Conservation (phyloP, 2,329 filamentous ascomycete species). For the Diplodia seriata region DNA sequence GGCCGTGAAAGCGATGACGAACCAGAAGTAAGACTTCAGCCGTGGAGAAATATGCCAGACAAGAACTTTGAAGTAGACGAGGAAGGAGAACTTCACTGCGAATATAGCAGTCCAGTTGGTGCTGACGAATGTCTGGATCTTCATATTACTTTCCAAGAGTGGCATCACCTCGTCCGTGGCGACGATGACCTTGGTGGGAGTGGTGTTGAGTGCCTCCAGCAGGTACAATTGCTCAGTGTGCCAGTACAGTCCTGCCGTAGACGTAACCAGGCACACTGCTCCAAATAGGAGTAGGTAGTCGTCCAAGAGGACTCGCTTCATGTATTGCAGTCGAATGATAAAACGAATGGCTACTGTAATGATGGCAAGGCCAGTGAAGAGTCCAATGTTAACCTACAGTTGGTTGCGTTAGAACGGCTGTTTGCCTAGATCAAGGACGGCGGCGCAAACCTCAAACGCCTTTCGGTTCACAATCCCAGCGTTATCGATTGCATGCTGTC, state of each 20-base stretch:
- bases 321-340: background rate
- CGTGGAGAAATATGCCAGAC: background rate
- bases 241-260: background rate
- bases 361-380: background rate
- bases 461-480: too few relatives aligned
- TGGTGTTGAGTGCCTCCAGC: background rate
- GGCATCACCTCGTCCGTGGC: background rate
- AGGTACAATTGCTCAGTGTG: background rate
- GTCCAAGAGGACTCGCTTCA: background rate
- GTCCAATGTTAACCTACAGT: background rate
- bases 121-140: background rate
- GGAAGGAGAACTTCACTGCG: constrained; percentile 29
- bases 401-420: too few relatives aligned
- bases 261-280: background rate
- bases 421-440: too few relatives aligned
- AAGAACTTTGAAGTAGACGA: constrained; percentile 18
- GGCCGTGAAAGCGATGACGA: too few relatives aligned
- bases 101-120: constrained; percentile 22
- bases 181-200: background rate
- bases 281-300: constrained; percentile 6
- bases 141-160: background rate
- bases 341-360: background rate
- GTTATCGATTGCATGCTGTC: too few relatives aligned
- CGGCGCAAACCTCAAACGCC: too few relatives aligned
- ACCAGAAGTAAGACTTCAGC: too few relatives aligned